Conservation (phyloP, 345 rosid species). For the Cardiospermum halicacabum region DNA sequence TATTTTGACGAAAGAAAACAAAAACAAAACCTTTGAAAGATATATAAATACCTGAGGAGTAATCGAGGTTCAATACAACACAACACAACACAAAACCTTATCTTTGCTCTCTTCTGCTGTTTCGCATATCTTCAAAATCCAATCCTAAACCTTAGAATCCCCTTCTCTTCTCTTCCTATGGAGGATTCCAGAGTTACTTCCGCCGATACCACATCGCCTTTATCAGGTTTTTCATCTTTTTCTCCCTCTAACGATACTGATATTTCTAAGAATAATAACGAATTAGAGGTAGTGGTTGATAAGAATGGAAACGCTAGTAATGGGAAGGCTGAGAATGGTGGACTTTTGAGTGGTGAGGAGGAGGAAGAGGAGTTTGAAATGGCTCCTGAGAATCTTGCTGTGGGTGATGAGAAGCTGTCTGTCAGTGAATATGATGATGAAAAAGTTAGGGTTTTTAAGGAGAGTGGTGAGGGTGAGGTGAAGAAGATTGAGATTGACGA, state of each 20-base stretch:
- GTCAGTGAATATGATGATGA: conserved; percentile 24
- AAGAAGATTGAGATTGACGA: conserved; percentile 15
- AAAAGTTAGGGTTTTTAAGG: conserved; percentile 20
- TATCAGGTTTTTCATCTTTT: conserved; percentile 43
- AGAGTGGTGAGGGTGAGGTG: conserved; percentile 18
- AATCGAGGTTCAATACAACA: neutral
- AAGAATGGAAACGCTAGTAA: conserved; percentile 14
- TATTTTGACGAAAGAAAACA: too few species aligned
- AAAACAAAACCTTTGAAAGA: too few species aligned
- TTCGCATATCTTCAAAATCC: conserved; percentile 10
- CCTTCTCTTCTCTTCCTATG: too few species aligned
- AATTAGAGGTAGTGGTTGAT: neutral
- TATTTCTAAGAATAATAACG: conserved; percentile 16
- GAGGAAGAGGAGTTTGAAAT: conserved; percentile 49
- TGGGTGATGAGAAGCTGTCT: conserved; percentile 14
- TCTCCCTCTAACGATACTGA: conserved; percentile 19
- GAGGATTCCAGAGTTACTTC: conserved; percentile 47
- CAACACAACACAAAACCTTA: conserved; percentile 13
- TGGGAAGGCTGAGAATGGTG: conserved; percentile 30
- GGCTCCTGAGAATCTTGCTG: conserved; percentile 20
- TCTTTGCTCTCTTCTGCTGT: neutral
- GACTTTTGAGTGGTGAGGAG: conserved; percentile 46
- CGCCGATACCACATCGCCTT: conserved; percentile 26
- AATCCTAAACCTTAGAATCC: conserved; percentile 12
- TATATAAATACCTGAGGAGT: neutral